phyloP scores from a whole-genome alignment of 495 filamentous ascomycete species.

The Penicillium tannophilum region DNA sequence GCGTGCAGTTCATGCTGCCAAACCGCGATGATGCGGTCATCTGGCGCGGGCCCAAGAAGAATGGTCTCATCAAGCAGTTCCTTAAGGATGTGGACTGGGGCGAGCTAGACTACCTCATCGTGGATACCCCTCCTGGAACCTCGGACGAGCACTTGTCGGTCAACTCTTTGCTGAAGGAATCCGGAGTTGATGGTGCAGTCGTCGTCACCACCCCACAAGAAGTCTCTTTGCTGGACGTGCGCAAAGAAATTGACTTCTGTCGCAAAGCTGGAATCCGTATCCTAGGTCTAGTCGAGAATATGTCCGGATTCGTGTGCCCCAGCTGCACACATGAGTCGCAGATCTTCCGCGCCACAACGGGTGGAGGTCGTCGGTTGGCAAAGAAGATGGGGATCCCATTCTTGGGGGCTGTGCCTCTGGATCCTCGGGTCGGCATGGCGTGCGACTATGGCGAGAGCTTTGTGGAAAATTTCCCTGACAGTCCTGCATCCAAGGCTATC shows the following conservation, averaged over 20 bases:
- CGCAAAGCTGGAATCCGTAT: conserved; percentile 88
- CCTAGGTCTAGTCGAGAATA: conserved; percentile 93
- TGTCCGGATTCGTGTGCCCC: conserved; percentile 94
- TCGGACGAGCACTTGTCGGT: conserved; percentile 94
- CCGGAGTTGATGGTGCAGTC: conserved; percentile 88
- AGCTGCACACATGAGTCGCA: conserved; percentile 78
- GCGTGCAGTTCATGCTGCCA: conserved; percentile 95
- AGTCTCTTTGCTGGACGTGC: conserved; percentile 86
- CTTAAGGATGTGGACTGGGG: conserved; percentile 98
- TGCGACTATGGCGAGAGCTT: conserved; percentile 98
- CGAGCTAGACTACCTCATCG: conserved; percentile 85
- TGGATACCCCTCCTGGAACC: conserved; percentile 95
- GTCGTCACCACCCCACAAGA: conserved; percentile 95
- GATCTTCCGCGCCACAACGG: conserved; percentile 91
- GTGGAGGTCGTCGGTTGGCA: conserved; percentile 77
- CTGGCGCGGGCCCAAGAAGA: conserved; percentile 98
- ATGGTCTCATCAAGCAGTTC: conserved; percentile 96
- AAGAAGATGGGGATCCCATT: conserved; percentile 85
- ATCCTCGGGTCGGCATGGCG: conserved; percentile 92
- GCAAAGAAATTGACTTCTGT: conserved; percentile 97
- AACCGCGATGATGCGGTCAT: conserved; percentile 92
- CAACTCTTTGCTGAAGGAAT: conserved; percentile 83
- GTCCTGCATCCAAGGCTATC: conserved; percentile 79
- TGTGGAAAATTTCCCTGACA: conserved; percentile 89
- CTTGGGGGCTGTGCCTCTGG: conserved; percentile 87